Evolutionary conservation across 352 stramenopile species (phyloP), one percentile per base, ranked within the genome.

Genomic region (Phytophthora constricta): DNA sequence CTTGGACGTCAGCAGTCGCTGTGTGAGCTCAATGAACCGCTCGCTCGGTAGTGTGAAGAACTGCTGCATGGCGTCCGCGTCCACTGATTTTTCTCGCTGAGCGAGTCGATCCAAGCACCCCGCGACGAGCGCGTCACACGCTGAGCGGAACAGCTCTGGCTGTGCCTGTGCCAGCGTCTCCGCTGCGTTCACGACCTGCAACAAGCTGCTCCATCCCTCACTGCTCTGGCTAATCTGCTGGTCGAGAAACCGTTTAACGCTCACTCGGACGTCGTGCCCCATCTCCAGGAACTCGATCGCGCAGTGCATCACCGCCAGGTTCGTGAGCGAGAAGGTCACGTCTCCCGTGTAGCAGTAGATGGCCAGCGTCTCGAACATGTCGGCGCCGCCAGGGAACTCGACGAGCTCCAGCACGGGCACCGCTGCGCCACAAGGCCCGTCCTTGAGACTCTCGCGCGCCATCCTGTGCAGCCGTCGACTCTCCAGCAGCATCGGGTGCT

Each of bases 281-380:
- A 89, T 79, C 64, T 87, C 75, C 26, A 89, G 56, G 43, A 75
- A 74, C 49, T 81, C 61, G 19, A 81, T 75, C 20, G 58, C 79
- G 42, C 62, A 73, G 53, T 75, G 72, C 47, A 84, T 64, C 11
- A 59, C 58, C 5, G 78, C 73, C 17, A 79, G 41, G 11, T 68
- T 72, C 4, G 65, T 47, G 17, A 74, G 28, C 4, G 68, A 70
- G 22, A 86, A 76, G 45, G 55, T 47, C 25, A 86, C 65, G 45
- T 87, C 76, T 8, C 80, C 79, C 16, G 82, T 85, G 68, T 92
- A 92, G 54, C 68, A 76, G 69, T 87, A 91, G 55, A 91, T 85
- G 56, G 74, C 85, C n/a, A 89, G 51, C n/a, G 56, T 64, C 58
- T 92, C 84, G 67, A 92, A 92, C 47, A 79, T 74, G 19, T 76